phyloP scores from a whole-genome alignment of 169 alveolate genomes.

The Eimeria necatrix region DNA sequence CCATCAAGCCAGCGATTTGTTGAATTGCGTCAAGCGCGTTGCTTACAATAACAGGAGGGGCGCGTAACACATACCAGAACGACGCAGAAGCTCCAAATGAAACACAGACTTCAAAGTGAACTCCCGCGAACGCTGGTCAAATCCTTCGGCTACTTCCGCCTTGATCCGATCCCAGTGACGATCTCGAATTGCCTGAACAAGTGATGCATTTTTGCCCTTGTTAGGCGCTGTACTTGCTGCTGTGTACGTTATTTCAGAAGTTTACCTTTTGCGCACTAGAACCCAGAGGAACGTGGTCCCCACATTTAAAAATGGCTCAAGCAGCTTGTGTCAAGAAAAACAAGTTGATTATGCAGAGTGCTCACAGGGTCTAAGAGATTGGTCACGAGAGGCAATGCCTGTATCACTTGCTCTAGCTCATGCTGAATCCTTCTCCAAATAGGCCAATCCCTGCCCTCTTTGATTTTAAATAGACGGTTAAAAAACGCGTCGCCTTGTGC shows the following conservation, averaged over 20 bases:
- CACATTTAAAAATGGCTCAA: too few relatives aligned
- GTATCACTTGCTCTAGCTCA: slow-evolving; percentile 83
- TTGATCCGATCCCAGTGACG: slow-evolving; percentile 85
- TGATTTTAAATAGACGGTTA: slow-evolving; percentile 58
- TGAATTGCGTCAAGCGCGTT: too few relatives aligned
- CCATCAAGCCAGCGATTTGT: background rate
- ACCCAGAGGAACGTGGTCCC: too few relatives aligned
- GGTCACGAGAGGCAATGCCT: slow-evolving; percentile 84
- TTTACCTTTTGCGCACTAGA: too few relatives aligned
- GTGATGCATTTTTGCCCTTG: too few relatives aligned
- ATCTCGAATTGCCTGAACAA: slow-evolving; percentile 81
- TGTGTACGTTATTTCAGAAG: background rate
- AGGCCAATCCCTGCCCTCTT: slow-evolving; percentile 78
- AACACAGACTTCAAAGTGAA: slow-evolving; percentile 80
- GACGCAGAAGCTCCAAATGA: slow-evolving; percentile 75
- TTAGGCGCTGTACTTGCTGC: too few relatives aligned
- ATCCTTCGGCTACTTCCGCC: slow-evolving; percentile 82
- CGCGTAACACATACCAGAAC: slow-evolving; percentile 48
- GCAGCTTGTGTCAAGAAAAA: background rate
- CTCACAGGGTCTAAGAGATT: slow-evolving; percentile 81
- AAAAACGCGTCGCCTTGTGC: slow-evolving; percentile 59
- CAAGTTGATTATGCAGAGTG: background rate
- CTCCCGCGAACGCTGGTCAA: slow-evolving; percentile 78
- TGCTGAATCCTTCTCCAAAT: slow-evolving; percentile 83
- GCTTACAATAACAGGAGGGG: background rate